phyloP scores from a whole-genome alignment of 306 rosid species.

The Medicago lupulina region DNA sequence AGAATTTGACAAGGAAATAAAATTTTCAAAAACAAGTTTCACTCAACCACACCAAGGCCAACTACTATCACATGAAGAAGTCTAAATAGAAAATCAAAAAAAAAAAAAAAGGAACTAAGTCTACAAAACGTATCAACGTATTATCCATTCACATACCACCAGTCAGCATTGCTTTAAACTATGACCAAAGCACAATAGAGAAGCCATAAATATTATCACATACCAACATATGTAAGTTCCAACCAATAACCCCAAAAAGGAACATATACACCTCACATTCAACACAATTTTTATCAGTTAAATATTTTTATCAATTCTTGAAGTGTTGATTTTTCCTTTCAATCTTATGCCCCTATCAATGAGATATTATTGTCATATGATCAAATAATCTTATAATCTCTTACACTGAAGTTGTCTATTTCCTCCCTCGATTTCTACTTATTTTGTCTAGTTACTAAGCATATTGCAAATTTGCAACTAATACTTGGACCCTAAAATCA shows the following conservation, averaged over 20 bases:
- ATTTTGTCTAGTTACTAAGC: conserved; percentile 28
- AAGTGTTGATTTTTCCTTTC: conserved; percentile 17
- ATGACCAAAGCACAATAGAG: conserved; percentile 18
- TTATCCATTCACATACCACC: conserved; percentile 12
- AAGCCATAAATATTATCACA: conserved; percentile 17
- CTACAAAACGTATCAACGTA: background rate
- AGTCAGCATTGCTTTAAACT: conserved; percentile 1
- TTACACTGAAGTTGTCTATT: background rate
- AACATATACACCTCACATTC: conserved; percentile 16
- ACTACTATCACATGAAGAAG: conserved; percentile 3
- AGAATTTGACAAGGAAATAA: conserved; percentile 11
- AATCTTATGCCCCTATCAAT: conserved; percentile 4
- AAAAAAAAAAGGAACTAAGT: conserved; percentile 2
- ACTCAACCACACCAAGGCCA: conserved; percentile 16
- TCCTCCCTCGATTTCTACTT: conserved; percentile 15
- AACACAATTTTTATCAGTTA: conserved; percentile 10
- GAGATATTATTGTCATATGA: conserved; percentile 21
- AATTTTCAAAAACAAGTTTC: conserved; percentile 7
- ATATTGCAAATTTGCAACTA: conserved; percentile 34
- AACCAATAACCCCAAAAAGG: conserved; percentile 12
- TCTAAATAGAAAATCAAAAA: conserved; percentile 8
- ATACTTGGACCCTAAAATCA: conserved; percentile 4
- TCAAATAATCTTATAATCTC: conserved; percentile 28
- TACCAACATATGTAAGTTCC: conserved; percentile 1
- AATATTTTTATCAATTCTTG: conserved; percentile 1